Base-by-base conservation (phyloP, 495 filamentous ascomycete genomes). In the Sabuloglossum arenarium region DNA sequence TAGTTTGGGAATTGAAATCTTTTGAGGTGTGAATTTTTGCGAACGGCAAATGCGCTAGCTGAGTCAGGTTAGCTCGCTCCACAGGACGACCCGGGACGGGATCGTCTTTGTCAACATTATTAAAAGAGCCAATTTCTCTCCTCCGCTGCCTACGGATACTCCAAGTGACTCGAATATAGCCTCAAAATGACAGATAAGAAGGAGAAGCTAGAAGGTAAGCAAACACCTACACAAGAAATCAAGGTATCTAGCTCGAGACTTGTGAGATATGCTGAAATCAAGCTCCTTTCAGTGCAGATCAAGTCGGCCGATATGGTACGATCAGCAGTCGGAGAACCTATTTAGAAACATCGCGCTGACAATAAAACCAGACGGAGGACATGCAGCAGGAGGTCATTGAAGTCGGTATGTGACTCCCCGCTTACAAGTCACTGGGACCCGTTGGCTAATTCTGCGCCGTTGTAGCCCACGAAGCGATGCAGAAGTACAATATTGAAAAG, bases 291-390 rank as follows among this genome's bases (percentile, higher is more conserved):
- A 98, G 91, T 85, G 56, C 86, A 91, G 68, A 80, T 98, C 67
- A 97, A 97, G 74, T 94, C 88, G 55, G 90, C 86, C 53, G 91
- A 98, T 62, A 98, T 98, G 91, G 91, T 97, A 78, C 46, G 54
- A 39, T 23, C n/a, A 49, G 31, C 12, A 30, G 23, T 32, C 23
- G 19, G 11, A 32, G 16, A 0, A 46, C 50, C 42, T 30, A 59
- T 55, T 29, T 54, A 24, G n/a, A 9, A 37, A 19, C 43, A 32
- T 34, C 30, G 0, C 46, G n/a, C 39, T 28, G 37, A 53, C 28
- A 54, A 34, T 21, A 32, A 39, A 21, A 53, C 56, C 61, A 96
- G 91, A 87, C 80, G 57, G 91, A 97, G 60, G 90, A 96, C 58
- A 94, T 97, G 93, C 86, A 94, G 64, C 81, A 85, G 62, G 88